phyloP scores from a whole-genome alignment of 805 yeast genomes.

The Cephaloascus fragrans region DNA sequence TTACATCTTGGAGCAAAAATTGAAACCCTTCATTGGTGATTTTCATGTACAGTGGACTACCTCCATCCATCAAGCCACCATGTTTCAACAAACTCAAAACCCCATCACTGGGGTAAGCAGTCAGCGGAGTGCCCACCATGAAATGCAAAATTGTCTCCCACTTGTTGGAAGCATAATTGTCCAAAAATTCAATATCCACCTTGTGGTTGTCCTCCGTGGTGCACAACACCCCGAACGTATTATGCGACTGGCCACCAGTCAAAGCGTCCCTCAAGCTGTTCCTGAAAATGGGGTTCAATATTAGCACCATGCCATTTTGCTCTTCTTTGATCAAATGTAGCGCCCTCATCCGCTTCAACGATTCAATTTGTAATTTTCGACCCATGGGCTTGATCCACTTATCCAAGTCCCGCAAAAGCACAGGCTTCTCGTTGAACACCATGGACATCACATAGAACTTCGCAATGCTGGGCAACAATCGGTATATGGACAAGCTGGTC shows the following conservation, averaged over 20 bases:
- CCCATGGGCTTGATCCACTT: slow-evolving; percentile 65
- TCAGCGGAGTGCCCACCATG: slow-evolving; percentile 89
- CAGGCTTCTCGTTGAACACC: slow-evolving; percentile 72
- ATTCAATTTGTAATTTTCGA: slow-evolving; percentile 56
- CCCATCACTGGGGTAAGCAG: slow-evolving; percentile 65
- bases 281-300: slow-evolving; percentile 66
- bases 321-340: slow-evolving; percentile 67
- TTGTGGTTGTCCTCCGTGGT: slow-evolving; percentile 43
- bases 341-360: slow-evolving; percentile 65
- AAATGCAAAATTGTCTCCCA: slow-evolving; percentile 96
- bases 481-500: slow-evolving; percentile 86
- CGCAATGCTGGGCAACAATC: slow-evolving; percentile 82
- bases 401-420: slow-evolving; percentile 57
- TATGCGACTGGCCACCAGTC: slow-evolving; percentile 62
- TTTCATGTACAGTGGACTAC: slow-evolving; percentile 29
- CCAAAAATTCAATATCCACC: slow-evolving; percentile 59
- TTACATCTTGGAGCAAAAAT: slow-evolving; percentile 83
- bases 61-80: slow-evolving; percentile 81
- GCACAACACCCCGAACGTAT: slow-evolving; percentile 70
- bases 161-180: slow-evolving; percentile 69
- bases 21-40: slow-evolving; percentile 94
- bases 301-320: slow-evolving; percentile 32
- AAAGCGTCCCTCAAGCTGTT: slow-evolving; percentile 71
- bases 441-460: slow-evolving; percentile 82
- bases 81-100: slow-evolving; percentile 68